Conservation (phyloP, 1,284 basidiomycete species). For the Heliocybe sulcata region DNA sequence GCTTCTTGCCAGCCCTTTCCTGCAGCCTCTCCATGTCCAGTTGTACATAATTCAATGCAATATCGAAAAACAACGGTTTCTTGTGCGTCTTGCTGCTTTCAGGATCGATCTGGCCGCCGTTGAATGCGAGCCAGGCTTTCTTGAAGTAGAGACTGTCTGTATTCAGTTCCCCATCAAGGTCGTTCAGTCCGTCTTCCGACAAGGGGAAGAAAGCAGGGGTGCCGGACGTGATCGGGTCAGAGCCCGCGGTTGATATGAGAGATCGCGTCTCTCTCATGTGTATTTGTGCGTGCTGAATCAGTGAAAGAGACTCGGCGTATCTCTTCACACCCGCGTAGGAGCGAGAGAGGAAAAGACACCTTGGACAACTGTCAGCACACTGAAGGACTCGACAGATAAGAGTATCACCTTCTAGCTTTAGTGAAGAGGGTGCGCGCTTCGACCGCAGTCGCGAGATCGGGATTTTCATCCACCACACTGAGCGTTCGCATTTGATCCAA, state of each 20-base stretch:
- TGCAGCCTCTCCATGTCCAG: constrained; percentile 75
- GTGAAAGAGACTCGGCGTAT: constrained; percentile 63
- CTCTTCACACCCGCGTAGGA: constrained; percentile 64
- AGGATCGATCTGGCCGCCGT: constrained; percentile 46
- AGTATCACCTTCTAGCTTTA: constrained; percentile 60
- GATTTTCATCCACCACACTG: constrained; percentile 82
- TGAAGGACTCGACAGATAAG: not conserved
- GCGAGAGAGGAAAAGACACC: constrained; percentile 64
- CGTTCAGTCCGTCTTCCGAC: constrained; percentile 31
- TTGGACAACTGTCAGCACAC: constrained; percentile 16
- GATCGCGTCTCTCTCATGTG: constrained; percentile 64
- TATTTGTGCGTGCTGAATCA: constrained; percentile 62
- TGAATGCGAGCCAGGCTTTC: constrained; percentile 73
- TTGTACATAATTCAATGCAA: constrained; percentile 89
- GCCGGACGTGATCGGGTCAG: constrained; percentile 35
- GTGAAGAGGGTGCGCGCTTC: constrained; percentile 73
- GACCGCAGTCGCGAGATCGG: constrained; percentile 70
- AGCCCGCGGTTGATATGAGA: constrained; percentile 29
- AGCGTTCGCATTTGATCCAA: constrained; percentile 77
- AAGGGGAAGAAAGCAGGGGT: constrained; percentile 52
- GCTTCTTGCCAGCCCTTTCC: constrained; percentile 60
- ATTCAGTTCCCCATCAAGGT: constrained; percentile 42
- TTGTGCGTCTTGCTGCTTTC: constrained; percentile 44
- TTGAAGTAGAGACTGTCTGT: constrained; percentile 54
- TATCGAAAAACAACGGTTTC: constrained; percentile 89